Percentiles rank a stretch among this genome's conserved stretches.
phyloP scores from a whole-genome alignment of 2,329 filamentous ascomycete genomes.

The Alternaria consortialis region DNA sequence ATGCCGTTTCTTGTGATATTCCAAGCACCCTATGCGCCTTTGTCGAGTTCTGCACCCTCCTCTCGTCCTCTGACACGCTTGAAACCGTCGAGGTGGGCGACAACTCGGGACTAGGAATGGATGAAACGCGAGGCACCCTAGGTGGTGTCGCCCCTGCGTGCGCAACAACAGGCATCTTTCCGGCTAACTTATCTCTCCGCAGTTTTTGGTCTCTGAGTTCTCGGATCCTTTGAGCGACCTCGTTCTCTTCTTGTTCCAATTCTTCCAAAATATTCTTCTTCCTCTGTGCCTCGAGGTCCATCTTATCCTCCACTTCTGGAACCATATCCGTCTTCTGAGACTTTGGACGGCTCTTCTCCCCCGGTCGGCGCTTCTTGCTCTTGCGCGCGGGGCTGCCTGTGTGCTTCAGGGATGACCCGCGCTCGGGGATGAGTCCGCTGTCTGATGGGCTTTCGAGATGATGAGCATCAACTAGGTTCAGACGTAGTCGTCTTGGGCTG shows the following conservation, averaged over 20 bases:
- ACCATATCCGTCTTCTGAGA: conserved; percentile 39
- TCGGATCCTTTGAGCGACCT: conserved; percentile 66
- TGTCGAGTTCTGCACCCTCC: conserved; percentile 38
- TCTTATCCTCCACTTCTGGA: conserved; percentile 37
- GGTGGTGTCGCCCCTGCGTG: conserved; percentile 55
- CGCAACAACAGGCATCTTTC: conserved; percentile 39
- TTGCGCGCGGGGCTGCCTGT: conserved; percentile 46
- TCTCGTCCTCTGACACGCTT: conserved; percentile 40
- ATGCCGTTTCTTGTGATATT: conserved; percentile 35
- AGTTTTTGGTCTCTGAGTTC: conserved; percentile 67
- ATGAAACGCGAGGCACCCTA: conserved; percentile 47
- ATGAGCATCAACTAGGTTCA: conserved; percentile 35
- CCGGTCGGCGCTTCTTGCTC: conserved; percentile 36
- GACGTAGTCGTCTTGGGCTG: conserved; percentile 42
- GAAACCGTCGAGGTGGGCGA: conserved; percentile 47
- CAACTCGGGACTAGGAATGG: conserved; percentile 34
- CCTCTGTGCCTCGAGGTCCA: conserved; percentile 32
- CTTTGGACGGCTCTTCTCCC: conserved; percentile 36
- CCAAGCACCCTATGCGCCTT: conserved; percentile 56
- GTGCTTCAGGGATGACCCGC: conserved; percentile 47
- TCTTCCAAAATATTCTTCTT: conserved; percentile 46
- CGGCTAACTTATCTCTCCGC: conserved; percentile 58
- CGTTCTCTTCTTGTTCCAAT: conserved; percentile 58
- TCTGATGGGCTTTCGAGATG: conserved; percentile 39
- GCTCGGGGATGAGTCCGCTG: conserved; percentile 44